Evolutionary conservation across 2,329 filamentous ascomycete species (phyloP).

Genomic region (Nothomitra cinnamomea): DNA sequence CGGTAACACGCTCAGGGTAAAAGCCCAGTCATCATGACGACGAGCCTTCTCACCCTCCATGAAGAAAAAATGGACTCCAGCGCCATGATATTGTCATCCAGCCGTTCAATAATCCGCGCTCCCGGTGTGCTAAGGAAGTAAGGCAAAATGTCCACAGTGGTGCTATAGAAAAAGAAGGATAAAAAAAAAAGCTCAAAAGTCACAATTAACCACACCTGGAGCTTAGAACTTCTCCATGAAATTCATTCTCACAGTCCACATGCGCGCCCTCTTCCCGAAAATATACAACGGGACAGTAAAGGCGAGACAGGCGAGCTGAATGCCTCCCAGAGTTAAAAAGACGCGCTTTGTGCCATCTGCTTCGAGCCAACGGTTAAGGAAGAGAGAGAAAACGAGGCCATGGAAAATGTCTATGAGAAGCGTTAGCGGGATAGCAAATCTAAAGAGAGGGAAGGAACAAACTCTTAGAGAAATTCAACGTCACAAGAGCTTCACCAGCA

Average conservation of each 20-base stretch:
- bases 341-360: conserved; percentile 58
- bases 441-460: conserved; percentile 14
- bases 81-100: too few relatives aligned
- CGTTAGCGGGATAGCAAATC: not conserved
- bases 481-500: conserved; percentile 84
- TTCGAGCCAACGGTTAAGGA: conserved; percentile 73
- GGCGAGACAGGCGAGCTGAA: conserved; percentile 61
- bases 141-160: too few relatives aligned
- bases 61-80: too few relatives aligned
- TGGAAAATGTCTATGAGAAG: conserved; percentile 54
- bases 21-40: too few relatives aligned
- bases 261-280: conserved; percentile 73
- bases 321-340: conserved; percentile 68
- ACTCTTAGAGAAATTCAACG: conserved; percentile 86
- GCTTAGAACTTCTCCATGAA: conserved; percentile 67
- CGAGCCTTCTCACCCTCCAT: too few relatives aligned
- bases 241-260: conserved; percentile 84
- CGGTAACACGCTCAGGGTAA: too few relatives aligned
- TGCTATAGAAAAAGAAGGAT: too few relatives aligned
- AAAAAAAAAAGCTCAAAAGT: too few relatives aligned
- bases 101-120: too few relatives aligned
- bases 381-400: conserved; percentile 73
- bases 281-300: conserved; percentile 85
- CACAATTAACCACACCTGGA: too few relatives aligned
- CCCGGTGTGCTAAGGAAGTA: too few relatives aligned